A percentile compares a stretch with the other conserved stretches of the same genome.
Conservation (phyloP, 2,329 filamentous ascomycete genomes). For the Neopestalotiopsis sp. region DNA sequence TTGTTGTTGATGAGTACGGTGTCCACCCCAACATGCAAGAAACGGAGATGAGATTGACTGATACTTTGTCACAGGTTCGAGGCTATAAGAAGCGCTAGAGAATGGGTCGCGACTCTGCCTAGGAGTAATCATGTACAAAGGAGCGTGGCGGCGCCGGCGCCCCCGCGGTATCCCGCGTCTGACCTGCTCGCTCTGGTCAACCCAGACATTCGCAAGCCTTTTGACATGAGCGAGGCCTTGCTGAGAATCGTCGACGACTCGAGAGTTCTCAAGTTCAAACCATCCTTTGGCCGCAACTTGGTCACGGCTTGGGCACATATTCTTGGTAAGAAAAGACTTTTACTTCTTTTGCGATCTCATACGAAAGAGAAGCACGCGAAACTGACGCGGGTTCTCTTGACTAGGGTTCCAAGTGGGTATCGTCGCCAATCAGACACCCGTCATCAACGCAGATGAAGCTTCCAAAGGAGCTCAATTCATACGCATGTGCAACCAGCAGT, state of each 20-base stretch:
- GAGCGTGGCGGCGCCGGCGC: background rate
- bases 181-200: constrained; percentile 42
- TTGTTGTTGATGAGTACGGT: constrained; percentile 44
- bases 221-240: constrained; percentile 41
- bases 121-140: background rate
- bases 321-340: constrained; percentile 21
- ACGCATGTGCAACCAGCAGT: constrained; percentile 47
- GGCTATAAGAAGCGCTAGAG: background rate
- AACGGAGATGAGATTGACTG: background rate
- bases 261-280: constrained; percentile 43
- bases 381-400: background rate
- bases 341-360: too few relatives aligned
- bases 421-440: constrained; percentile 44
- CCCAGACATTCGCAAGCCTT: constrained; percentile 39
- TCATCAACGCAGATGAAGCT: constrained; percentile 46
- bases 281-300: constrained; percentile 42
- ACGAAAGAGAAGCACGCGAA: too few relatives aligned
- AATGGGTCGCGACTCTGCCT: background rate
- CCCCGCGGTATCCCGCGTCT: constrained; percentile 38
- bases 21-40: background rate
- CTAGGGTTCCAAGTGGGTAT: constrained; percentile 37
- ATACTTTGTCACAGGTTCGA: background rate
- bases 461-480: constrained; percentile 48
- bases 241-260: constrained; percentile 47
- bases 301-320: constrained; percentile 46